Evolutionary conservation across 2,329 filamentous ascomycete species (phyloP), one percentile per base, ranked within the genome.

Genomic region (Claviceps capensis): DNA sequence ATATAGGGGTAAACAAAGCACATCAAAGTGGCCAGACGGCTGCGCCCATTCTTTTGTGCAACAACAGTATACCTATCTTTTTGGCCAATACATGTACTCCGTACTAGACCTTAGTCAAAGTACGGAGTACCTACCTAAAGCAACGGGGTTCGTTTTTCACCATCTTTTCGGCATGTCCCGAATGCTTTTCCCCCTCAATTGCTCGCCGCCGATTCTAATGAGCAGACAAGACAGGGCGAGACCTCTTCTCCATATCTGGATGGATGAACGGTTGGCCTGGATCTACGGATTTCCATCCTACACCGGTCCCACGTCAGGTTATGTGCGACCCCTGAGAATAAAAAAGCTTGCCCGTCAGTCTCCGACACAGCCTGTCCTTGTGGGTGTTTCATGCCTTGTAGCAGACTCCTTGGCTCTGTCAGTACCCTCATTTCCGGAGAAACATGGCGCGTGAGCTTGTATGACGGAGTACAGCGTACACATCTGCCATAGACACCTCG

Each of bases 371-470:
- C 49, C 40, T 40, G 44, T 52, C 42, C 52, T 52, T 55, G 50
- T 47, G 23, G 26, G 36, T 38, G 53, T 59, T 58, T 59, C 55
- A 57, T 51, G 49, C 49, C 54, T 54, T 51, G 55, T 54, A 55
- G 55, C 54, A 56, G 52, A 42, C 44, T 49, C 37, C 34, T 37
- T 51, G 36, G 38, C 49, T 42, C 49, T 44, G 49, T 48, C 47
- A 30, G 46, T 48, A 48, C 46, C 23, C 19, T 48, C 36, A 19
- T 41, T 30, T 48, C 37, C 36, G 13, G 34, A 41, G 37, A 41
- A 26, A 41, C 36, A 48, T 41, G n/a, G 48, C 40, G 16, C 34
- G 26, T 36, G 40, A 22, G 16, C 16, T 14, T 44, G 48, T 43
- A 47, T 37, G 16, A 47, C 30, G 30, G 45, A 47, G 45, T 17